These are phyloP conservation scores for Acer saccharum DNA, from an alignment of 345 rosid genomes.

Conservation along the genomic window DNA sequence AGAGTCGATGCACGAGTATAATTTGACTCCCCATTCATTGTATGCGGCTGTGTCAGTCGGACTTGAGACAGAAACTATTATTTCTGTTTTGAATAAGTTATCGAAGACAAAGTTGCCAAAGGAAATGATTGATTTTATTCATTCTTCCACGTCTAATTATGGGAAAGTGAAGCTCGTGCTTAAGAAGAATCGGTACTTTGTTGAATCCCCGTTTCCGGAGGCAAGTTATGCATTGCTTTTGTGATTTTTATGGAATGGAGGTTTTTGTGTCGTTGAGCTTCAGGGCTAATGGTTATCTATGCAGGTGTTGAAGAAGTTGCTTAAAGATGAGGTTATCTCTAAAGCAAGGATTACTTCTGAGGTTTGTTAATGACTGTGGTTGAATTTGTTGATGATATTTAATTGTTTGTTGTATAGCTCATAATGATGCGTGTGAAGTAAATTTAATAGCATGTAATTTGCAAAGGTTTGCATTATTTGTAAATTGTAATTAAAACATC, in stretches of 20 bases:
- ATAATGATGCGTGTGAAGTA: not conserved
- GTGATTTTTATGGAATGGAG: slow-evolving; percentile 11
- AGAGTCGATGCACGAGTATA: slow-evolving; percentile 97
- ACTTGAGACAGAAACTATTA: slow-evolving; percentile 85
- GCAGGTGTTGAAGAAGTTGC: slow-evolving; percentile 85
- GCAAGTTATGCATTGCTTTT: slow-evolving; percentile 40
- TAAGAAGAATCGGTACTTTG: slow-evolving; percentile 82
- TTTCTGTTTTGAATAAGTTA: slow-evolving; percentile 81
- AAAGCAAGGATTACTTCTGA: slow-evolving; percentile 69
- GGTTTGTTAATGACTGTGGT: slow-evolving; percentile 44
- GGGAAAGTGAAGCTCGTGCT: slow-evolving; percentile 98
- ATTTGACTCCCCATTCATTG: slow-evolving; percentile 89
- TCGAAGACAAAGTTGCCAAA: slow-evolving; percentile 92
- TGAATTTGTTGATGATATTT: not conserved
- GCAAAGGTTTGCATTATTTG: not conserved
- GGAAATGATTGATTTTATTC: slow-evolving; percentile 84
- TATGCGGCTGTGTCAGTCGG: slow-evolving; percentile 98
- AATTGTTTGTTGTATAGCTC: not conserved
- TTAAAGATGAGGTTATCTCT: slow-evolving; percentile 65
- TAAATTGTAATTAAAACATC: not conserved
- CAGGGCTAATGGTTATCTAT: slow-evolving; percentile 2
- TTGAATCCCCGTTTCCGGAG: slow-evolving; percentile 96
- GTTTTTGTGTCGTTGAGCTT: not conserved
- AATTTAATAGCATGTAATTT: not conserved
- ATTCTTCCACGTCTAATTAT: slow-evolving; percentile 91